Conservation (phyloP, 2,329 filamentous ascomycete species). For the Cercospora berteroae region DNA sequence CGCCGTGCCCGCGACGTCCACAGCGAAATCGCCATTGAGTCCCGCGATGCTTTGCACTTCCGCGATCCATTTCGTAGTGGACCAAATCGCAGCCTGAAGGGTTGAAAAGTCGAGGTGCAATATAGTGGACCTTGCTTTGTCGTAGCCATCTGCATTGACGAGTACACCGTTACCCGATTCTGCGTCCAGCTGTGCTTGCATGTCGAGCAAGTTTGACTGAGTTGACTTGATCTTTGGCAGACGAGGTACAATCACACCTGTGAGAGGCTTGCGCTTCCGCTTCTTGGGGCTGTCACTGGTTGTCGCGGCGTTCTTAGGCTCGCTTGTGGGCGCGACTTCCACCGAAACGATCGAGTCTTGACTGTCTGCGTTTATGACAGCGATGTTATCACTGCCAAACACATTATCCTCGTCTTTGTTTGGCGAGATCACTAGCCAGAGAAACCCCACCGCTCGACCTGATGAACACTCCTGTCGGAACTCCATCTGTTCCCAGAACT, state of each 20-base stretch:
- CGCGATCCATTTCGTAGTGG: slow-evolving; percentile 67
- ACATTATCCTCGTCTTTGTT: slow-evolving; percentile 5
- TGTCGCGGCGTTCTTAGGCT: not conserved
- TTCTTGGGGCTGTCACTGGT: slow-evolving; percentile 20
- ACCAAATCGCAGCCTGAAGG: slow-evolving; percentile 59
- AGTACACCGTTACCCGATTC: slow-evolving; percentile 23
- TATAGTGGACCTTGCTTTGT: slow-evolving; percentile 56
- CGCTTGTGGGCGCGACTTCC: slow-evolving; percentile 7
- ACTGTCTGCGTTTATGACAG: slow-evolving; percentile 15
- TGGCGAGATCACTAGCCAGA: slow-evolving; percentile 84
- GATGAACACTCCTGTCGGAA: slow-evolving; percentile 94
- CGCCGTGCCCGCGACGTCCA: slow-evolving; percentile 25
- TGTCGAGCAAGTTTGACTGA: slow-evolving; percentile 25
- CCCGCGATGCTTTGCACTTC: slow-evolving; percentile 53
- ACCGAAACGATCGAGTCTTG: slow-evolving; percentile 21
- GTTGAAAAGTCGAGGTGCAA: slow-evolving; percentile 72
- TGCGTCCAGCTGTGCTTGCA: slow-evolving; percentile 19
- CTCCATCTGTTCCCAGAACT: slow-evolving; percentile 99
- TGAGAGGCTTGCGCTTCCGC: slow-evolving; percentile 49
- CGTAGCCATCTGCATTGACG: slow-evolving; percentile 39
- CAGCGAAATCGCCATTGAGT: slow-evolving; percentile 23
- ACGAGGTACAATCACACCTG: slow-evolving; percentile 62
- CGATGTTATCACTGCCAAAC: not conserved
- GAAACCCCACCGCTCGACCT: slow-evolving; percentile 85
- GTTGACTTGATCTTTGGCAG: slow-evolving; percentile 50